A percentile compares a stretch with the other conserved stretches of the same genome.
Conservation (phyloP, 257 asterid genomes). For the Nicotiana knightiana region DNA sequence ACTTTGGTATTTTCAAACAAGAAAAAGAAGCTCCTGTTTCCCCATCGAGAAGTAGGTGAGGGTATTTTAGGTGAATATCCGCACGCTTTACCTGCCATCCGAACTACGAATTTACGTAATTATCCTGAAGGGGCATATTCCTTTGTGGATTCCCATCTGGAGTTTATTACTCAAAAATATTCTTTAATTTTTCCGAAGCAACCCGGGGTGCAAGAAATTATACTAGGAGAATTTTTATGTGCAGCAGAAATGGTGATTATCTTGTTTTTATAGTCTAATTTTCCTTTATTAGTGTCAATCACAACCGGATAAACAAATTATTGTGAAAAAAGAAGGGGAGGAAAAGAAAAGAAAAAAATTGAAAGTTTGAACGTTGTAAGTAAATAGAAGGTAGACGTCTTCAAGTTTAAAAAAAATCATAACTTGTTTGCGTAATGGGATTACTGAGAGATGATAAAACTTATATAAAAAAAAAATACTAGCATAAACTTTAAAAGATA, state of each 20-base stretch:
- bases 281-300: background rate
- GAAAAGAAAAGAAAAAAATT: background rate
- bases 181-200: background rate
- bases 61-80: background rate
- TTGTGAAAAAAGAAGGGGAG: background rate
- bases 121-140: background rate
- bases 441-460: background rate
- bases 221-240: background rate
- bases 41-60: slow-evolving; percentile 3
- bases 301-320: background rate
- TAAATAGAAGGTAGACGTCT: background rate
- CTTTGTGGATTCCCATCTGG: background rate
- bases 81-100: background rate
- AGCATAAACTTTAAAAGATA: background rate
- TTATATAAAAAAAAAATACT: background rate
- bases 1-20: background rate
- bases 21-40: background rate
- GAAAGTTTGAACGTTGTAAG: background rate
- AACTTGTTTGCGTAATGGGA: background rate
- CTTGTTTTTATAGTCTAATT: background rate
- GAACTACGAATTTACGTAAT: background rate
- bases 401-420: background rate
- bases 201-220: background rate
- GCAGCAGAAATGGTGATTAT: background rate
- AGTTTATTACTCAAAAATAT: background rate